Conservation (phyloP, 441 rosid genomes). For the Omphalea diandra region DNA sequence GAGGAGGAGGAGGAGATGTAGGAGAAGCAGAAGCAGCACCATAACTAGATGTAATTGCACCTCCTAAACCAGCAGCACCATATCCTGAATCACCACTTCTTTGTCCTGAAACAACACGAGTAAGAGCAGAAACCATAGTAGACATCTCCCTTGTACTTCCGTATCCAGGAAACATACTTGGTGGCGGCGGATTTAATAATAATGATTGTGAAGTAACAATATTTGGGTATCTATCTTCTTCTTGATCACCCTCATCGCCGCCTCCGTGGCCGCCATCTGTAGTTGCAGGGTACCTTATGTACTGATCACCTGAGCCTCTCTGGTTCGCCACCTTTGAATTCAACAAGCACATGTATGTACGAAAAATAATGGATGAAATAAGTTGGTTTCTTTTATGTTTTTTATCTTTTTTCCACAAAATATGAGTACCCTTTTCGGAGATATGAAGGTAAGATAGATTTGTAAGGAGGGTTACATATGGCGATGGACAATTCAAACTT, state of each 20-base stretch:
- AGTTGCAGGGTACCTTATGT: slow-evolving; percentile 21
- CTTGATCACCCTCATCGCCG: slow-evolving; percentile 19
- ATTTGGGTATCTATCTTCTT: slow-evolving; percentile 11
- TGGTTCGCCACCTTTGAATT: slow-evolving; percentile 55
- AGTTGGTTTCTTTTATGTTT: no score
- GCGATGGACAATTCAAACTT: slow-evolving; percentile 10
- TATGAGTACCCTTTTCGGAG: not conserved
- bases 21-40: no score
- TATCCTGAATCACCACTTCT: slow-evolving; percentile 19
- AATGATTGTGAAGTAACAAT: slow-evolving; percentile 15
- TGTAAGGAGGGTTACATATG: slow-evolving; percentile 25
- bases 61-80: slow-evolving; percentile 7
- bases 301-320: slow-evolving; percentile 34
- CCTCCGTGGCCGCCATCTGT: slow-evolving; percentile 23
- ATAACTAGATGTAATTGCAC: slow-evolving; percentile 13
- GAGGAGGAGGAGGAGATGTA: no score
- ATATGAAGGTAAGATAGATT: not conserved
- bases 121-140: slow-evolving; percentile 53
- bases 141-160: slow-evolving; percentile 49
- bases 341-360: slow-evolving; percentile 36
- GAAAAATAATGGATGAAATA: no score
- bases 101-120: slow-evolving; percentile 50
- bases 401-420: no score
- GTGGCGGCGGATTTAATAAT: slow-evolving; percentile 13
- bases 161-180: slow-evolving; percentile 29